Evolutionary conservation across 495 filamentous ascomycete species (phyloP), one percentile per base, ranked within the genome.

Genomic region (Neurospora sp.): DNA sequence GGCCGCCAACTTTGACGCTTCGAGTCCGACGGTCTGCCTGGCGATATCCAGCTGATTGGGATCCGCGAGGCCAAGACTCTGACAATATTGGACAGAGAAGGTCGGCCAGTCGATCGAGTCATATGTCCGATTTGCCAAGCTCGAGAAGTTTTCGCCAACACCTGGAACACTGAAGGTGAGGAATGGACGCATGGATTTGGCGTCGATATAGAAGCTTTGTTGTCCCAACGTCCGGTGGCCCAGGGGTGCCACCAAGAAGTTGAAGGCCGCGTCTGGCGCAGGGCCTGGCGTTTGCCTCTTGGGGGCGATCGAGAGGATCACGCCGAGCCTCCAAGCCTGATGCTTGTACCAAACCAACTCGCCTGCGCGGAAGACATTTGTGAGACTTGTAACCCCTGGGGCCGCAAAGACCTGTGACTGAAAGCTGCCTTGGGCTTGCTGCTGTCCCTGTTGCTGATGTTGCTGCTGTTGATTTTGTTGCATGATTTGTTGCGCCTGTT

Each of bases 1-100:
- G 0, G 84, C 84, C 14, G 79, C 83, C 71, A 85, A 73, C 77
- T 85, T 85, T 9, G 83, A 84, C 3, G 83, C 83, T 66, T 85
- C 84, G 35, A 85, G 77, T 18, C 77, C 79, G 9, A 85, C 69
- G 16, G 72, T 46, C 70, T 83, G 79, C 39, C 75, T 73, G 68
- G 71, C 76, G n/a, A 72, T 48, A 3, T 38, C 40, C 1, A 74
- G 76, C 20, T 77, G 70, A 1, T 59, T 22, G 0, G 70, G 73
- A 6, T 79, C 71, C 0, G 70, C 44, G 8, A 76, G 72, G 12
- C 77, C 38, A 12, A 78, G 20, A 18, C 53, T 37, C 53, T 37
- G 53, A 66, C 53, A 66, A n/a, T 72, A 61, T 48, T 74, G 78
- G 31, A 18, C 53, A 18, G 69, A 73, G 3, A 80, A 40, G 16